These are phyloP conservation scores for Coniochaeta hoffmannii DNA, from an alignment of 2,329 filamentous ascomycete genomes.

Conservation along the genomic window DNA sequence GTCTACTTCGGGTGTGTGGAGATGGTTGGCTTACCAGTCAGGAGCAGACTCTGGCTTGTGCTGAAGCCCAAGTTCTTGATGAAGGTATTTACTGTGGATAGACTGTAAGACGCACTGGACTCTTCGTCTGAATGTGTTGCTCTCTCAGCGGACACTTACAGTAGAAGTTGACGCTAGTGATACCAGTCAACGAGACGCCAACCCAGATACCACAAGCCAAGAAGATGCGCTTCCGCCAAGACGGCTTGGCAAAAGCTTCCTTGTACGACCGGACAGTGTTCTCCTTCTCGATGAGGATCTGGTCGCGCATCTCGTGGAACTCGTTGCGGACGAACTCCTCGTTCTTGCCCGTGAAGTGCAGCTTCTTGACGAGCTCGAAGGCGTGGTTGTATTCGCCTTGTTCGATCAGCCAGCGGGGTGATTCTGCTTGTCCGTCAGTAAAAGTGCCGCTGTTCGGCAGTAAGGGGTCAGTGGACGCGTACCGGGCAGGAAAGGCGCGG, in stretches of 20 bases:
- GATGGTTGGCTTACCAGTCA: neutral
- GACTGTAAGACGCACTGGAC: neutral
- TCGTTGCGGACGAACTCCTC: constrained; percentile 28
- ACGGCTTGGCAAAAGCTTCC: constrained; percentile 28
- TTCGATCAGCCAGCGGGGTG: constrained; percentile 23
- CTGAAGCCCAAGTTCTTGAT: neutral
- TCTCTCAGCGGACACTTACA: constrained; percentile 18
- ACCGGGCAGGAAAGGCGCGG: constrained; percentile 15
- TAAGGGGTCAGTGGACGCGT: no score
- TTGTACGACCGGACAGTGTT: constrained; percentile 30
- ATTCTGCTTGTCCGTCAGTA: constrained; percentile 10
- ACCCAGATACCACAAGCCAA: constrained; percentile 40
- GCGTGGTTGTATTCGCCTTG: constrained; percentile 26
- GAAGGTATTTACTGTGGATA: neutral
- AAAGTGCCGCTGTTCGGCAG: no score
- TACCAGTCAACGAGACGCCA: constrained; percentile 38
- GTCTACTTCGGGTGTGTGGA: no score
- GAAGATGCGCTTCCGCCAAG: constrained; percentile 36
- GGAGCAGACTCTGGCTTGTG: neutral
- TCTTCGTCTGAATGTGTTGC: neutral
- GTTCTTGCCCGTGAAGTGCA: constrained; percentile 20
- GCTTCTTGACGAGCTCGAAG: constrained; percentile 24
- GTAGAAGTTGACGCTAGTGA: constrained; percentile 37
- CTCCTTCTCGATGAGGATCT: constrained; percentile 24
- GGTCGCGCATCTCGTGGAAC: constrained; percentile 30